phyloP scores from a whole-genome alignment of 192 early-diverging fungal genomes.

The Backusella luteola region DNA sequence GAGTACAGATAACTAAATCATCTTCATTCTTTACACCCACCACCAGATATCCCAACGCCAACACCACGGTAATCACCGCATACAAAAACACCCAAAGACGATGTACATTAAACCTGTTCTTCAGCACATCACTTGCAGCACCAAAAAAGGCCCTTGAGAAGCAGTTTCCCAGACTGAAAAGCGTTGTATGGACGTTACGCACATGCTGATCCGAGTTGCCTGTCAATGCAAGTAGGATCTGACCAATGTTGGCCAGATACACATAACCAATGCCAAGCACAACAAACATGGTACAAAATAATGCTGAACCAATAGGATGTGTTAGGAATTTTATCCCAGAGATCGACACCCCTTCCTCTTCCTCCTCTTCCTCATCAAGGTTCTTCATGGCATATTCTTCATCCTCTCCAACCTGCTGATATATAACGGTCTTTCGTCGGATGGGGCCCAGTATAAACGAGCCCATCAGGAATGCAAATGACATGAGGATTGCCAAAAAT shows the following conservation, averaged over 20 bases:
- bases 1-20: slow-evolving; percentile 20
- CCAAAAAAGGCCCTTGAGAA: slow-evolving; percentile 29
- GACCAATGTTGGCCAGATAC: slow-evolving; percentile 25
- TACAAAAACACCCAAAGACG: slow-evolving; percentile 32
- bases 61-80: slow-evolving; percentile 2
- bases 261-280: slow-evolving; percentile 29
- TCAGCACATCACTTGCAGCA: slow-evolving; percentile 24
- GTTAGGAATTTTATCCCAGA: slow-evolving; percentile 24
- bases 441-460: slow-evolving; percentile 21
- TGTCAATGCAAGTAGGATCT: background rate
- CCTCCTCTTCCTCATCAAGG: background rate
- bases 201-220: slow-evolving; percentile 12
- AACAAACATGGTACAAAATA: slow-evolving; percentile 27
- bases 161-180: slow-evolving; percentile 32
- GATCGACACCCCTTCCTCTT: background rate
- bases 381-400: background rate
- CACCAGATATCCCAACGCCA: slow-evolving; percentile 17
- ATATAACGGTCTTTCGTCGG: background rate
- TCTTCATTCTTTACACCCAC: background rate
- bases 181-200: slow-evolving; percentile 19
- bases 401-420: background rate
- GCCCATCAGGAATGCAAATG: slow-evolving; percentile 16
- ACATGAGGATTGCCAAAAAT: slow-evolving; percentile 19
- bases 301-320: slow-evolving; percentile 21
- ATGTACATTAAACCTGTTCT: slow-evolving; percentile 20